A percentile compares a stretch with the other conserved stretches of the same genome.
phyloP scores from a whole-genome alignment of 495 filamentous ascomycete genomes.

The Talaromyces adpressus region DNA sequence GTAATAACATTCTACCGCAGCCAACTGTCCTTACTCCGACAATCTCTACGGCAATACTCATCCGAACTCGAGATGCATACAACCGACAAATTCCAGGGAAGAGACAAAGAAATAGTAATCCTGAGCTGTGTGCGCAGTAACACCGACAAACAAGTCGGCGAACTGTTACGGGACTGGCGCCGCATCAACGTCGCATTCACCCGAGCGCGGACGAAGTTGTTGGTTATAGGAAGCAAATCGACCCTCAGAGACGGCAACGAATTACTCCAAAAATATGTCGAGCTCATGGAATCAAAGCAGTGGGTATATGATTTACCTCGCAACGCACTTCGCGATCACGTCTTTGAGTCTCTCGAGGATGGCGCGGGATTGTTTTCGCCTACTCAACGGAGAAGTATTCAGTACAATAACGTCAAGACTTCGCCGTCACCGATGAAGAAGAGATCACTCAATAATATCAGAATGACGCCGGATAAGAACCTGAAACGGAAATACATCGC shows the following conservation, averaged over 20 bases:
- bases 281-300: conserved; percentile 59
- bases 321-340: conserved; percentile 59
- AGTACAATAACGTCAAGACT: not conserved
- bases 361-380: conserved; percentile 1
- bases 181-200: conserved; percentile 95
- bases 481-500: conserved; percentile 12
- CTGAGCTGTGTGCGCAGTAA: conserved; percentile 84
- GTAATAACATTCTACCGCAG: conserved; percentile 98
- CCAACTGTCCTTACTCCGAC: conserved; percentile 63
- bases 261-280: conserved; percentile 67
- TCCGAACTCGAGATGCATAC: conserved; percentile 85
- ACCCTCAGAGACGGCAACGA: conserved; percentile 70
- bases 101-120: conserved; percentile 88
- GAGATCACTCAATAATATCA: not conserved
- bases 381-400: not conserved
- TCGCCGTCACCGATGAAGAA: not conserved
- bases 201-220: conserved; percentile 77
- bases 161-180: conserved; percentile 85
- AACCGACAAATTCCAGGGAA: conserved; percentile 90
- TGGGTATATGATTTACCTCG: conserved; percentile 70
- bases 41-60: conserved; percentile 41
- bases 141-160: conserved; percentile 68
- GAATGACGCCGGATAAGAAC: conserved; percentile 10
- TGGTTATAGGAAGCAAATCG: conserved; percentile 72
- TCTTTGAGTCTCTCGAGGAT: conserved; percentile 39